Conservation (phyloP, 345 rosid genomes). For the Dimocarpus longan region DNA sequence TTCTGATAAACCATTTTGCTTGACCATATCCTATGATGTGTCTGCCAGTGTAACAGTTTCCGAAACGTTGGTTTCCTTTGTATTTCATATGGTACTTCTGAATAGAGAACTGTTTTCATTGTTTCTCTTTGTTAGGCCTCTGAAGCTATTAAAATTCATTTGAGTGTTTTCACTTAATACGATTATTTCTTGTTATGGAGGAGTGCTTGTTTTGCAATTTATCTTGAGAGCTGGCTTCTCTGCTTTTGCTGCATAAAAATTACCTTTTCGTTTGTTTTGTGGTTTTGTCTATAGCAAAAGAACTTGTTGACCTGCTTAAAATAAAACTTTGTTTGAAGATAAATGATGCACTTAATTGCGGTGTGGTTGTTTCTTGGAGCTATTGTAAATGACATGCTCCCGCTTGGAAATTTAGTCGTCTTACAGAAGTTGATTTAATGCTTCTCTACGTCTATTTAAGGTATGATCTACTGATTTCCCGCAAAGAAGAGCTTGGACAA, state of each 20-base stretch:
- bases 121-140: background rate
- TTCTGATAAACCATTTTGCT: background rate
- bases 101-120: background rate
- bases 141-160: background rate
- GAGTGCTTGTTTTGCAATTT: constrained; percentile 1
- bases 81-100: background rate
- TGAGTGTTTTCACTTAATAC: background rate
- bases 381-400: background rate
- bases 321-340: constrained; percentile 8
- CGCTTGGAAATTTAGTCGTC: background rate
- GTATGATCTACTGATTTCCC: constrained; percentile 77
- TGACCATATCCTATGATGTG: background rate
- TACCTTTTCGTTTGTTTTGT: background rate
- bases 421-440: background rate
- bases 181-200: background rate
- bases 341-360: background rate
- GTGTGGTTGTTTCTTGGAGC: background rate
- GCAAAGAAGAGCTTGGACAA: constrained; percentile 94
- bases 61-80: background rate
- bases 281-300: background rate
- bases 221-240: background rate
- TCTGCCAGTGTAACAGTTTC: background rate
- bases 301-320: background rate
- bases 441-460: constrained; percentile 43
- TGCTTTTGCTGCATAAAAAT: background rate